Conservation (phyloP, 805 yeast species). For the Teunomyces atbi region DNA sequence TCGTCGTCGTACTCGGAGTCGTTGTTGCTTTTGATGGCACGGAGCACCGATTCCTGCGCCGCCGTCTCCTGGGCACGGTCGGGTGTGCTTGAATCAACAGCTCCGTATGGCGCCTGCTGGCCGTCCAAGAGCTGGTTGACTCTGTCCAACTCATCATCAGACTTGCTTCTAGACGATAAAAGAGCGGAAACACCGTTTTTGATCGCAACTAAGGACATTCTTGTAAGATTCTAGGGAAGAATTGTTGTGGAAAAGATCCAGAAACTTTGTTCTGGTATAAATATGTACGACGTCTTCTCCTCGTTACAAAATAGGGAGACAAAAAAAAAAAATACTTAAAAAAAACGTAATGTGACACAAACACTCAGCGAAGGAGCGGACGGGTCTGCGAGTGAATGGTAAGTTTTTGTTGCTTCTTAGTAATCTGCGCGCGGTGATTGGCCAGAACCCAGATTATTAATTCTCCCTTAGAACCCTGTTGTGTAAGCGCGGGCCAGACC, state of each 20-base stretch:
- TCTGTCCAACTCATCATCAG: conserved; percentile 31
- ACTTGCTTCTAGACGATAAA: conserved; percentile 18
- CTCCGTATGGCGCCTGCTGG: conserved; percentile 38
- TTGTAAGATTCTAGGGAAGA: too few species aligned
- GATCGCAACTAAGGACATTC: conserved; percentile 33
- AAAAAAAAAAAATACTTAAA: background rate
- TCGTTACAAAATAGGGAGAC: background rate
- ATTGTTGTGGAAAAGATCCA: background rate
- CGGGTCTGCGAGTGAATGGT: background rate
- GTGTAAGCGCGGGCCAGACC: background rate
- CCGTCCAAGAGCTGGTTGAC: conserved; percentile 31
- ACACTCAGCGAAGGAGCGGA: background rate
- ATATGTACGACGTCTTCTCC: background rate
- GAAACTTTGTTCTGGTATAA: background rate
- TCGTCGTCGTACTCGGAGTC: conserved; percentile 23
- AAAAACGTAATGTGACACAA: background rate
- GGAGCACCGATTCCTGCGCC: conserved; percentile 35
- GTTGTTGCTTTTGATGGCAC: conserved; percentile 27
- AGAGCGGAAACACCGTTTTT: conserved; percentile 35
- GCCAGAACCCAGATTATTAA: background rate
- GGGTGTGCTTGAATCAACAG: conserved; percentile 17
- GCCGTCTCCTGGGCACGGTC: conserved; percentile 37
- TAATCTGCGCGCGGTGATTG: background rate
- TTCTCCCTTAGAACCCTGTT: background rate
- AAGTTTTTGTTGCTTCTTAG: background rate